Base-by-base conservation (phyloP, 1,284 basidiomycete genomes). In the Sanguinoderma infundibulare region DNA sequence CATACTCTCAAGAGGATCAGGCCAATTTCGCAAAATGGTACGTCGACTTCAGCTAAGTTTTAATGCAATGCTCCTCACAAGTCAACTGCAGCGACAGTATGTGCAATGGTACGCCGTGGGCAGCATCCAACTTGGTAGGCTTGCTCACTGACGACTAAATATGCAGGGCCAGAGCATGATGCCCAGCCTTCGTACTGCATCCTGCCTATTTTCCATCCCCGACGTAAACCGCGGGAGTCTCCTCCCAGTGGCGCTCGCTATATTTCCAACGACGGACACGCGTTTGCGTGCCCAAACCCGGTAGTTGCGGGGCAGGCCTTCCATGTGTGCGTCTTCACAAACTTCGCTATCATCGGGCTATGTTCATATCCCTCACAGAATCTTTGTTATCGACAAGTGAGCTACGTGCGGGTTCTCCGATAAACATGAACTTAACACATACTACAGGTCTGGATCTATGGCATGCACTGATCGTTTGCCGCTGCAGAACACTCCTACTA, bases 311-410 rank as follows among this genome's bases (percentile, higher is more conserved):
- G 83, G 39, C 83, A 84, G 64, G 76, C 84, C 0, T 87, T 84
- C 68, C 87, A 88, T 64, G 81, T 88, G 86, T 87, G 72, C 15
- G 84, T 77, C 8, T 24, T n/a, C n/a, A n/a, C n/a, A n/a, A n/a
- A n/a, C n/a, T n/a, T n/a, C n/a, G n/a, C n/a, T n/a, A n/a, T n/a
- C n/a, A n/a, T n/a, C n/a, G n/a, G n/a, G n/a, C 5, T 20, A 40
- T 10, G 30, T 30, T 34, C 20, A n/a, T 14, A 9, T 32, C 17
- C 20, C 34, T 30, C 32, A n/a, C 47, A 87, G 85, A 1, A 79
- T 86, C 26, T 85, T 85, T 60, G 77, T 82, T 22, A 80, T 85
- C 51, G 84, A 86, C 60, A 78, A 78, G 82, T 80, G 15, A 9
- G 47, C 26, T 22, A n/a, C n/a, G n/a, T n/a, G n/a, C n/a, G n/a